These are phyloP conservation scores for Penicillium sp. DNA, from an alignment of 2,329 filamentous ascomycete species.

Conservation along the genomic window DNA sequence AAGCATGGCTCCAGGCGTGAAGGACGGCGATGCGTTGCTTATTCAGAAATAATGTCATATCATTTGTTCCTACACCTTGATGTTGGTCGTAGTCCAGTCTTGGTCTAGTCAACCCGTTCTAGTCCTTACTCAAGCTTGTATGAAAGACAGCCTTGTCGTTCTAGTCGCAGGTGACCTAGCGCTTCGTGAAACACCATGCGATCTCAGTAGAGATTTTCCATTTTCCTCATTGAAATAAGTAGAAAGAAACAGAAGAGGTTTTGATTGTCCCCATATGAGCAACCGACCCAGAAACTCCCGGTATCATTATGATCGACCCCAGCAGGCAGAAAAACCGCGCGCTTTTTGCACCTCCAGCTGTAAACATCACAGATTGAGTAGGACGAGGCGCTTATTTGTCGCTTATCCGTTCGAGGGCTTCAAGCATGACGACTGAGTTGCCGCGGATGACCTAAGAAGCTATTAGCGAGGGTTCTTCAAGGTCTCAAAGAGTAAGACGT, in stretches of 20 bases:
- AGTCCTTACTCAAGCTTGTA: too few species aligned
- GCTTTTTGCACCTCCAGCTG: constrained; percentile 12
- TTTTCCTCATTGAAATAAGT: too few species aligned
- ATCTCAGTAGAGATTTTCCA: too few species aligned
- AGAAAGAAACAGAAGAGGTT: constrained; percentile 18
- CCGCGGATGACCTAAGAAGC: constrained; percentile 78
- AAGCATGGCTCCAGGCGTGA: constrained; percentile 17
- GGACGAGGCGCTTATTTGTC: constrained; percentile 36
- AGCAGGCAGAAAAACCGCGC: constrained; percentile 14
- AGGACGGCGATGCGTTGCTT: constrained; percentile 11
- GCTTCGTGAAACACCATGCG: too few species aligned
- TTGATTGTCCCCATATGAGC: constrained; percentile 34
- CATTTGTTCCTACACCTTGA: constrained; percentile 3
- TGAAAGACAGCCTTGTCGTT: too few species aligned
- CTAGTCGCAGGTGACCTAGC: too few species aligned
- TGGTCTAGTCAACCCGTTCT: too few species aligned
- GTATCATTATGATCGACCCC: constrained; percentile 32
- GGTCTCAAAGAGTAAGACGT: constrained; percentile 36
- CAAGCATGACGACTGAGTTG: constrained; percentile 98
- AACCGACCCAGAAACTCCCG: constrained; percentile 41
- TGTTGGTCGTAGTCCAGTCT: neutral
- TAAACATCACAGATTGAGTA: constrained; percentile 15
- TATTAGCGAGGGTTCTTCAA: constrained; percentile 7
- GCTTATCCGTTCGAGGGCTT: constrained; percentile 52
- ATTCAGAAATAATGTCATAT: constrained; percentile 13